Evolutionary conservation across 1,284 basidiomycete species (phyloP), one percentile per base, ranked within the genome.

Genomic region (Acaromyces ingoldii): DNA sequence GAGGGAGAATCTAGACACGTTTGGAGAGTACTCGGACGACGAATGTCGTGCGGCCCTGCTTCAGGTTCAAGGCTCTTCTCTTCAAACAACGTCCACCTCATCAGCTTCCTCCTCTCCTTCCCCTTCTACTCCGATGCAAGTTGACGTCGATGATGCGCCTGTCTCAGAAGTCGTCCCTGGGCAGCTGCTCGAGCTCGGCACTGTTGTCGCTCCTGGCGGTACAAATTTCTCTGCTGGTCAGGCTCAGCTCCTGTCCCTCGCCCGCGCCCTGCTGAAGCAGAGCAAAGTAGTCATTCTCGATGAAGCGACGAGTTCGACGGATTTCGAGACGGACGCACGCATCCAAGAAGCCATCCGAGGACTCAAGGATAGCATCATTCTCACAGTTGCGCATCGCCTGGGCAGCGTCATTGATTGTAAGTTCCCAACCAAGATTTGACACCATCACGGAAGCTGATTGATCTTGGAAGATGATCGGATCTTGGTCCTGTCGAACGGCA

Each of bases 391-490:
- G 2, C 58, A 61, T 26, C 59, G 62, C 13, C 57, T 60, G 34
- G 42, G 49, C 26, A 63, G 51, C 31, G 48, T 66, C 37, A 51
- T 67, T 17, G 61, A 63, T 31, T 49, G 51, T 39, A 5, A 34
- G 55, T 30, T 11, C 33, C 19, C 33, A 13, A 11, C 33, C 19
- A 34, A 11, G 13, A 19, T n/a, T 13, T 34, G 33, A 19, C 33
- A 13, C 33, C 33, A 13, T 34, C 19, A 19, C 33, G 13, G 33
- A 34, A 13, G 33, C 33, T 34, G 33, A 19, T 13, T 34, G 13
- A 13, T 34, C 13, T 34, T 13, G 33, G 13, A 22, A 40, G 38
- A 67, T 53, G 88, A 91, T 70, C 80, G 87, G 1, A 77, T 92
- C 28, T 80, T 93, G 39, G 85, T 92, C 0, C 44, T 69, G 53